Base-by-base conservation (phyloP, 1,284 basidiomycete species). In the Trametes hirsuta region DNA sequence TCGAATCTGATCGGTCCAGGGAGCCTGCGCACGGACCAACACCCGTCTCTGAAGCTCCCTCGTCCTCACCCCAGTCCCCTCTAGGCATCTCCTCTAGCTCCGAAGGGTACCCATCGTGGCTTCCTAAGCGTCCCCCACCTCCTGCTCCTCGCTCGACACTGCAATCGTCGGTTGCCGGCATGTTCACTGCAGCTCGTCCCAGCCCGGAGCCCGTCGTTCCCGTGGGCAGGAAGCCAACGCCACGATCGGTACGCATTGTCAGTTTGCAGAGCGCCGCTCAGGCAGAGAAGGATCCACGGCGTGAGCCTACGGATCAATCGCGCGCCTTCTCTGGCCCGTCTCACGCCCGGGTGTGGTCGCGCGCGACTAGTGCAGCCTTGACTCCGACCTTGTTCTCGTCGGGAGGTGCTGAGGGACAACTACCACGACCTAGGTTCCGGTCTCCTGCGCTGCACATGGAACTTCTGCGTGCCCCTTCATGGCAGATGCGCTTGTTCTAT, bases 51-150 rank as follows among this genome's bases (percentile, higher is more conserved):
- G 66, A 64, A 45, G 60, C 58, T 24, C 65, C 63, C 14, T 69
- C 69, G 21, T 66, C 70, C 12, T 63, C 69, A 9, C 71, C 71
- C 30, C 70, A 70, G 50, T 71, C 71, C 8, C 71, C 70, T 2
- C 71, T 62, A 39, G 65, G 62, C 48, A 68, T 71, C 55, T 72
- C 72, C 2, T 72, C 72, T 14, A 69, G 65, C 54, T 87, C 85
- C 9, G 88, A 90, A 66, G 85, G 85, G 24, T 93, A 93, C 69
- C 90, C 90, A 4, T 86, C 87, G 30, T 93, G 91, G 90, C 84
- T 93, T 4, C 90, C 90, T 12, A 84, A 79, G 62, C 82, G 90
- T n/a, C 90, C 91, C 4, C 85, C 85, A 21, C 88, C 84, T 1
- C 90, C 90, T 1, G 84, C 83, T 12, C 91, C 90, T 3, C 82